Base-by-base conservation (phyloP, 2,329 filamentous ascomycete genomes). In the Lithohypha guttulata region DNA sequence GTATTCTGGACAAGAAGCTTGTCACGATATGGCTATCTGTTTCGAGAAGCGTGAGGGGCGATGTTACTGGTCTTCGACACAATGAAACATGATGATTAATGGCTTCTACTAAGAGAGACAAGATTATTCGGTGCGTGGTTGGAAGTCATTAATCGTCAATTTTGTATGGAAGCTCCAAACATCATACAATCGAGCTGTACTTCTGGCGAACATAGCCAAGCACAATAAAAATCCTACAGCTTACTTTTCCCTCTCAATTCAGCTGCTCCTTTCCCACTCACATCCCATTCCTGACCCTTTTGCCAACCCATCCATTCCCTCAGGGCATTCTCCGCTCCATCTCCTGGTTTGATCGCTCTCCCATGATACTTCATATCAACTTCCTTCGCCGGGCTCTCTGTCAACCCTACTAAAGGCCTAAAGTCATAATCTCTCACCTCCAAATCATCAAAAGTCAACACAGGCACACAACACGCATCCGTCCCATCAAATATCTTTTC, bases 401-500 rank as follows among this genome's bases (percentile, higher is more conserved):
- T 71, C 53, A 95, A 59, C 23, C 54, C 63, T 18, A 70, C 65
- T 6, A 62, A 56, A 4, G 61, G 56, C 13, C 64, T 53, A 41
- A 66, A 65, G 21, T 68, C 62, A 45, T 59, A 77, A 0, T 69
- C 70, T 14, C 57, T 62, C n/a, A 57, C 48, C 53, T 84, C 74
- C 29, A 94, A 65, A 61, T 94, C 86, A 0, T 51, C 54, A 48
- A 85, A 83, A 22, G 77, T 78, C 28, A 94, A 64, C 1, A 96
- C 83, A 0, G 89, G 89, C n/a, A 84, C 85, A 47, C 81, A 85
- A 59, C 89, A 96, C 1, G 89, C 89, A 62, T 96, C 89, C 0
- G 83, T 91, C 8, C 82, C 84, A 56, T 93, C 84, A 56, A 95
- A 96, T 4, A 93, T 65, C 3, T 44, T 56, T 60, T 94, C 89